phyloP scores from a whole-genome alignment of 75 land plant species.

The Ceratopteris richardii region DNA sequence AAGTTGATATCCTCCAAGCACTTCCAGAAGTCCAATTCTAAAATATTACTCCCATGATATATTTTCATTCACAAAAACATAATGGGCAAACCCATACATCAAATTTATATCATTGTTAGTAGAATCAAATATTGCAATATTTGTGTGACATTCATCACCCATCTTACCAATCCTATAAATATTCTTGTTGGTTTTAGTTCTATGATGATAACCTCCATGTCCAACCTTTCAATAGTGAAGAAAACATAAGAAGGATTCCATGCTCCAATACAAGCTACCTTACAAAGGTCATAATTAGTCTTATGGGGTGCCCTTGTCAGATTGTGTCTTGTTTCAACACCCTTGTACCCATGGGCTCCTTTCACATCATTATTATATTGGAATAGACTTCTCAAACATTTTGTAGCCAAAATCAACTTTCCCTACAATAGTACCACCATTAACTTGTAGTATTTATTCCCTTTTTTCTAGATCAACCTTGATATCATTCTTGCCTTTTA shows the following conservation, averaged over 20 bases:
- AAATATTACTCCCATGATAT: conserved; percentile 44
- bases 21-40: conserved; percentile 46
- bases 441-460: conserved; percentile 81
- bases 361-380: conserved; percentile 76
- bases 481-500: conserved; percentile 74
- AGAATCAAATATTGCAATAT: conserved; percentile 62
- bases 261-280: conserved; percentile 89
- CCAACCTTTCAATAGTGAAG: conserved; percentile 80
- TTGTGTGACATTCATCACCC: conserved; percentile 51
- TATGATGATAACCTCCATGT: conserved; percentile 81
- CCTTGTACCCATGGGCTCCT: conserved; percentile 85
- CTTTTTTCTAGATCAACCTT: conserved; percentile 50
- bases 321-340: conserved; percentile 89
- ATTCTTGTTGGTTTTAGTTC: conserved; percentile 88
- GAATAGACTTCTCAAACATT: conserved; percentile 74
- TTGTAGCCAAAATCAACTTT: conserved; percentile 81
- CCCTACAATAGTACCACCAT: conserved; percentile 66
- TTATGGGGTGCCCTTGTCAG: conserved; percentile 78
- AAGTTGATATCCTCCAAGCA: conserved; percentile 62
- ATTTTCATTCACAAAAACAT: conserved; percentile 66
- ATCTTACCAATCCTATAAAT: conserved; percentile 73
- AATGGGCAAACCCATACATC: conserved; percentile 80
- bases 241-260: conserved; percentile 95
- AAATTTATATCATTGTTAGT: conserved; percentile 81
- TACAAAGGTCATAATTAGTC: conserved; percentile 68